phyloP scores from a whole-genome alignment of 148 eudicot species.

The Chenopodium quinoa region DNA sequence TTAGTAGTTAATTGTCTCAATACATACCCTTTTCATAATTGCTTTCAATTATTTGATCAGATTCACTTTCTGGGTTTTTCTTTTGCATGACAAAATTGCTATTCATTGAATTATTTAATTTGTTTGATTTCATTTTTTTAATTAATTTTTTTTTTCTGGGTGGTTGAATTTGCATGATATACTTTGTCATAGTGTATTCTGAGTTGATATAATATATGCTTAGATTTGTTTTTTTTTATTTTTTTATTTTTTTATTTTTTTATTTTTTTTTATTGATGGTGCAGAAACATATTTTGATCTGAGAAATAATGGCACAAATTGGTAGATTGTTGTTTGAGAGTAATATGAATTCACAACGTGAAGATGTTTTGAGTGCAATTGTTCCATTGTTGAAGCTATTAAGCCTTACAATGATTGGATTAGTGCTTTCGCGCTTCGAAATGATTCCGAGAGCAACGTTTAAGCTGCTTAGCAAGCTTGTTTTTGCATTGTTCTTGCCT shows the following conservation, averaged over 20 bases:
- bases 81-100: background rate
- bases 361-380: constrained; percentile 49
- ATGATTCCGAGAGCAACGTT: constrained; percentile 55
- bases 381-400: constrained; percentile 59
- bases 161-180: background rate
- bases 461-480: constrained; percentile 72
- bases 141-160: background rate
- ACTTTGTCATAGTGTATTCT: background rate
- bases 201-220: background rate
- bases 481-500: constrained; percentile 62
- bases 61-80: background rate
- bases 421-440: constrained; percentile 47
- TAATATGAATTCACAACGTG: constrained; percentile 34
- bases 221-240: background rate
- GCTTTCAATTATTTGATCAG: background rate
- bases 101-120: background rate
- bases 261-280: background rate
- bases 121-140: background rate
- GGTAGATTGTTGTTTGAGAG: constrained; percentile 27
- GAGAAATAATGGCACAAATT: constrained; percentile 27
- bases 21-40: background rate
- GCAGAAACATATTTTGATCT: constrained; percentile 26
- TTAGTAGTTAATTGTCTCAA: background rate
- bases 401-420: constrained; percentile 42
- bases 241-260: background rate